phyloP scores from a whole-genome alignment of 2,329 filamentous ascomycete species.

The Thielaviopsis populi region DNA sequence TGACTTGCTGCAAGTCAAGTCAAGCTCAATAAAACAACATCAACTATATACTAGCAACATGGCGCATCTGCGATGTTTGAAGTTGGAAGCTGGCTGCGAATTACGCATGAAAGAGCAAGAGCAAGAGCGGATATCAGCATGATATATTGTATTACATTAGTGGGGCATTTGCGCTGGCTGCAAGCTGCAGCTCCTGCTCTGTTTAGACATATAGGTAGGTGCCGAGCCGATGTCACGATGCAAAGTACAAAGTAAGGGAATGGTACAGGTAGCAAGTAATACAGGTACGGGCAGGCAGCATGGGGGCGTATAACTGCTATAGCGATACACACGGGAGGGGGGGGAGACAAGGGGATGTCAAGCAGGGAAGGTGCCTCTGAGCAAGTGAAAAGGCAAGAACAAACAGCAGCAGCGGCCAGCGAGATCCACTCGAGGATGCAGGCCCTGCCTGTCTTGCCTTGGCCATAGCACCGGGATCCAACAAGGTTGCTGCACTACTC shows the following conservation, averaged over 20 bases:
- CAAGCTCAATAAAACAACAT: too few relatives aligned
- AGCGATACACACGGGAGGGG: not conserved
- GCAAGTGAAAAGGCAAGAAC: not conserved
- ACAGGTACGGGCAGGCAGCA: not conserved
- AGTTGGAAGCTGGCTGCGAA: too few relatives aligned
- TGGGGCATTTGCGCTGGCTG: not conserved
- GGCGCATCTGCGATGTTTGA: too few relatives aligned
- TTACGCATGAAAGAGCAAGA: too few relatives aligned
- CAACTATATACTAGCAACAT: too few relatives aligned
- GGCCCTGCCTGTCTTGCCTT: not conserved
- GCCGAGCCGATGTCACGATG: not conserved
- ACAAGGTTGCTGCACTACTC: not conserved
- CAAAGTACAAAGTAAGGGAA: not conserved
- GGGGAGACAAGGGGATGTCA: not conserved
- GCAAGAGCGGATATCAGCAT: too few relatives aligned
- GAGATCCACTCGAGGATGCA: not conserved
- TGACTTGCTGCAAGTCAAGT: too few relatives aligned
- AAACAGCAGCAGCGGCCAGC: not conserved
- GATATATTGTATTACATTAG: too few relatives aligned
- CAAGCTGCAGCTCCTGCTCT: not conserved
- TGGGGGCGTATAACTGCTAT: not conserved
- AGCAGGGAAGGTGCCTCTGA: too few relatives aligned
- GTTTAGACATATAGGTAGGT: too few relatives aligned
- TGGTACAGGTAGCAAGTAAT: not conserved
- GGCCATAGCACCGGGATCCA: not conserved